These are phyloP conservation scores for Ustilago cynodontis DNA, from an alignment of 1,284 basidiomycete genomes.

Conservation along the genomic window DNA sequence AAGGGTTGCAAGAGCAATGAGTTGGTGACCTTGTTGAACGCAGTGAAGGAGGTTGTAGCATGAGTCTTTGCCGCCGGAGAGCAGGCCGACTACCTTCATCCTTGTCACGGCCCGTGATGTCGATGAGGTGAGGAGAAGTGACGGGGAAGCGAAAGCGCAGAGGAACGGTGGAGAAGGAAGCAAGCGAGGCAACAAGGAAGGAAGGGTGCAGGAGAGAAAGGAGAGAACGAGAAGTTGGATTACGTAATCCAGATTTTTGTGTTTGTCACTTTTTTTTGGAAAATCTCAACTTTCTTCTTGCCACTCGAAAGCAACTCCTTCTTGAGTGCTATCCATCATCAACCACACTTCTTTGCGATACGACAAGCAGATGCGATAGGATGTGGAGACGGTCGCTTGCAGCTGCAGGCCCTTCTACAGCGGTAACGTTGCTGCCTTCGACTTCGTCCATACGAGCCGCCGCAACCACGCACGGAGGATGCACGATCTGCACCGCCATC, in stretches of 20 bases:
- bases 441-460: slow-evolving; percentile 7
- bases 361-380: neutral
- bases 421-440: slow-evolving; percentile 1
- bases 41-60: slow-evolving; percentile 96
- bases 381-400: slow-evolving; percentile 28
- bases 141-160: neutral
- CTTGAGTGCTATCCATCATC: neutral
- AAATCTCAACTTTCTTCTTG: slow-evolving; percentile 23
- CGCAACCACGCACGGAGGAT: slow-evolving; percentile 1
- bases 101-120: neutral
- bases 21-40: slow-evolving; percentile 84
- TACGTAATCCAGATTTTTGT: slow-evolving; percentile 24
- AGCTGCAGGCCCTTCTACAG: slow-evolving; percentile 15
- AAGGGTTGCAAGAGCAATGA: slow-evolving; percentile 89
- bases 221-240: slow-evolving; percentile 6
- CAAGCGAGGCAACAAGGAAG: neutral
- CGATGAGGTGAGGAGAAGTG: neutral
- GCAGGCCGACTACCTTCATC: slow-evolving; percentile 94
- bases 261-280: neutral
- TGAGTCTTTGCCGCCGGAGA: slow-evolving; percentile 98
- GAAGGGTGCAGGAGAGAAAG: neutral
- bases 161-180: neutral
- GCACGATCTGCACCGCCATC: slow-evolving; percentile 11
- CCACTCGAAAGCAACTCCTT: neutral
- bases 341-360: neutral